A percentile compares a stretch with the other conserved stretches of the same genome.
phyloP scores from a whole-genome alignment of 148 eudicot species.

The Tetragonia tetragonoides region DNA sequence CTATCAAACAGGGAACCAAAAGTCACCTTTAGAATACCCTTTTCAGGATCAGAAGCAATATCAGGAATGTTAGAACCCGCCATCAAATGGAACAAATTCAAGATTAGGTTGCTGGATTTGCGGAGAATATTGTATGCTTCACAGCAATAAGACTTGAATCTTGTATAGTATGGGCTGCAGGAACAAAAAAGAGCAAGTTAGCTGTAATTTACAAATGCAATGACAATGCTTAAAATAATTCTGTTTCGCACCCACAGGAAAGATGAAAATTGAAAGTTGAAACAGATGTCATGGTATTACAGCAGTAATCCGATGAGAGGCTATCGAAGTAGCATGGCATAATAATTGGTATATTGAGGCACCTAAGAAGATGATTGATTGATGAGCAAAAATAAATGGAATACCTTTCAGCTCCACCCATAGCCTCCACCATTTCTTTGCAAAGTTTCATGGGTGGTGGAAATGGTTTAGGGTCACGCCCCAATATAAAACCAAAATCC shows the following conservation, averaged over 20 bases:
- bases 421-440: conserved; percentile 99
- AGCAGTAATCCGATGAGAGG: background rate
- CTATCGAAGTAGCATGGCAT: background rate
- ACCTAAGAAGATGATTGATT: background rate
- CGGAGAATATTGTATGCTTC: conserved; percentile 97
- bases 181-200: background rate
- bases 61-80: conserved; percentile 97
- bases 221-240: background rate
- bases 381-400: background rate
- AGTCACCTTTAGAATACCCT: conserved; percentile 90
- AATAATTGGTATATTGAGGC: background rate
- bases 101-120: conserved; percentile 89
- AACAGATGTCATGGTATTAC: background rate
- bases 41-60: conserved; percentile 97
- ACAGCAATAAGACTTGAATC: conserved; percentile 95
- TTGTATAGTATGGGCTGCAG: conserved; percentile 88
- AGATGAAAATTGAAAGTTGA: no score
- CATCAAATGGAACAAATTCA: conserved; percentile 90
- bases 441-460: conserved; percentile 99
- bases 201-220: background rate
- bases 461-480: conserved; percentile 98
- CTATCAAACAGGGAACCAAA: background rate
- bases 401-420: conserved; percentile 99
- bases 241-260: no score
- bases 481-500: conserved; percentile 93